Base-by-base conservation (phyloP, 169 alveolate species). In the Plasmodium chabaudi region DNA sequence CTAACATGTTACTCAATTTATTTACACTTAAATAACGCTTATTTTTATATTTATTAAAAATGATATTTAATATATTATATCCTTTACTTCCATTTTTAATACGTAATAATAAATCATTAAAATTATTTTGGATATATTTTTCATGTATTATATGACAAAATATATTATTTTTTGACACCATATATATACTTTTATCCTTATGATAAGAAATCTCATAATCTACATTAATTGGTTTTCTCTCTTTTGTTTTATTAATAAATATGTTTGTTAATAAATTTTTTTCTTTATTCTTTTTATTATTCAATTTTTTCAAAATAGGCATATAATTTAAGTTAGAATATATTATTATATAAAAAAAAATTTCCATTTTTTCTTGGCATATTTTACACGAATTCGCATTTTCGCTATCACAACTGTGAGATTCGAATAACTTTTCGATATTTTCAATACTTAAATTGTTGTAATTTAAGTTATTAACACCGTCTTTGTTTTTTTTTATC, bases 21-120 rank as follows among this genome's bases (percentile, higher is more conserved):
- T 86, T 86, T n/a, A 21, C 23, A 70, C 46, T 61, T 25, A 86
- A 70, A 65, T 17, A 86, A 15, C 60, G 63, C 21, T 59, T 71
- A 70, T 60, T 70, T 49, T 86, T 86, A 70, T 86, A 86, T 70
- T 86, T 86, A 73, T 86, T 71, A 86, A 86, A 70, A 42, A 86
- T 86, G 2, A 86, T 46, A 42, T 68, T 17, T 72, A 86, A 53
- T 15, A 70, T 39, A 59, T 69, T 86, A 72, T 86, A 86, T 25
- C 91, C 91, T 44, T 23, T 86, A 44, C 91, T 60, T 23, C 91
- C 87, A 25, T 70, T 72, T 63, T 71, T 68, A 69, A 86, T 71
- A 42, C 86, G 69, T 55, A 25, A 51, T 42, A 86, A 15, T 25
- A 86, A 86, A 70, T 86, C 87, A 53, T 70, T 86, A 56, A 86